These are phyloP conservation scores for Populus simonii DNA, from an alignment of 345 rosid genomes.

Conservation along the genomic window DNA sequence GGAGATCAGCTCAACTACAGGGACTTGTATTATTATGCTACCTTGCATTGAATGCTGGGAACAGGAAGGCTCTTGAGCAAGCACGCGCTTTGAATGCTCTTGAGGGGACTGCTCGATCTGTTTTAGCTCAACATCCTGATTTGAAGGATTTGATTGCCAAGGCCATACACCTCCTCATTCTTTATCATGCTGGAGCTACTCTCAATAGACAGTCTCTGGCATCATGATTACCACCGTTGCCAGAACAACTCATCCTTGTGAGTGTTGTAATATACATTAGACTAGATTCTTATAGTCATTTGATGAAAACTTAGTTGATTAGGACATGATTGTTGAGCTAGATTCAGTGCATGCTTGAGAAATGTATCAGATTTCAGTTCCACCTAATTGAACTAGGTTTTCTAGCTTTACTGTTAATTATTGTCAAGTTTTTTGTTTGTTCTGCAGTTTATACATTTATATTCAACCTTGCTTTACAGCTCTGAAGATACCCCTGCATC, in stretches of 20 bases:
- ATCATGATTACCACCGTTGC: constrained; percentile 5
- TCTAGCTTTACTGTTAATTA: neutral
- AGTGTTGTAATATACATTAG: neutral
- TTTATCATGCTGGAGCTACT: constrained; percentile 46
- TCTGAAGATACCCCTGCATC: neutral
- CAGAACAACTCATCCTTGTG: neutral
- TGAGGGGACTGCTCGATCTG: constrained; percentile 44
- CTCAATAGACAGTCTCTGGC: constrained; percentile 30
- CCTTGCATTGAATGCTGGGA: constrained; percentile 51
- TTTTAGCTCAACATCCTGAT: constrained; percentile 44
- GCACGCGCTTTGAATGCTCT: constrained; percentile 49
- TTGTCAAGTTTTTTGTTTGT: neutral
- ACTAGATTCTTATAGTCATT: constrained; percentile 1
- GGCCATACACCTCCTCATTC: constrained; percentile 48
- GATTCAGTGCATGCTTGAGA: neutral
- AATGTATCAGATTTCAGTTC: constrained; percentile 7
- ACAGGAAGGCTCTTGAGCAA: constrained; percentile 56
- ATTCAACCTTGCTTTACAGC: neutral
- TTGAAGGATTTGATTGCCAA: constrained; percentile 42
- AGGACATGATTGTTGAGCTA: neutral
- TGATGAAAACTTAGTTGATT: neutral
- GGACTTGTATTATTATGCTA: constrained; percentile 46
- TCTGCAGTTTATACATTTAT: neutral
- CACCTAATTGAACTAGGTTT: constrained; percentile 2
- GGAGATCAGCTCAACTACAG: constrained; percentile 36